These are phyloP conservation scores for Setaria italica DNA, from an alignment of 202 grass and related monocot genomes.

Conservation along the genomic window DNA sequence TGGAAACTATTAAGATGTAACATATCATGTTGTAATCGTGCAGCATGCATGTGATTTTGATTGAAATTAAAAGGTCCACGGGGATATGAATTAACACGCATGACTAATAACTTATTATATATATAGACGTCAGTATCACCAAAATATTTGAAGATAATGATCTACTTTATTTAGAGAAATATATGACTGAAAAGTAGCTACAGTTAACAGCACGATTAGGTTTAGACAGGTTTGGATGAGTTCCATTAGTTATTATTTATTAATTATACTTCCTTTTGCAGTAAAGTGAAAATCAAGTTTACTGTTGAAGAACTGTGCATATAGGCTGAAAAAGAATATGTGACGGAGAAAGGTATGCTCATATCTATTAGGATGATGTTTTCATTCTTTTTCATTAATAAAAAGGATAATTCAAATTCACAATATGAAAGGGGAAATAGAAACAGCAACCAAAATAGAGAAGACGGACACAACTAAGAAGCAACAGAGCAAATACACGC, in stretches of 20 bases:
- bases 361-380: background rate
- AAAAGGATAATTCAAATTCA: background rate
- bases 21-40: background rate
- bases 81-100: background rate
- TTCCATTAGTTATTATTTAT: too few relatives aligned
- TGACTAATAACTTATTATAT: background rate
- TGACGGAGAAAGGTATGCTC: background rate
- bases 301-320: background rate
- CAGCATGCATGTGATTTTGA: background rate
- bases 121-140: background rate
- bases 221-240: background rate
- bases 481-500: background rate
- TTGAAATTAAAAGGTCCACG: background rate
- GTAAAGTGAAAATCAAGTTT: background rate
- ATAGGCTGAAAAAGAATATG: background rate
- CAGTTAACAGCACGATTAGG: too few relatives aligned
- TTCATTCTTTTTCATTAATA: background rate
- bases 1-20: too few relatives aligned
- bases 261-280: too few relatives aligned
- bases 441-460: background rate
- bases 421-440: background rate
- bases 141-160: background rate
- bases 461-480: background rate
- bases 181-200: background rate
- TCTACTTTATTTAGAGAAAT: background rate